Base-by-base conservation (phyloP, 192 early-diverging fungal genomes). In the Thamnidium elegans region DNA sequence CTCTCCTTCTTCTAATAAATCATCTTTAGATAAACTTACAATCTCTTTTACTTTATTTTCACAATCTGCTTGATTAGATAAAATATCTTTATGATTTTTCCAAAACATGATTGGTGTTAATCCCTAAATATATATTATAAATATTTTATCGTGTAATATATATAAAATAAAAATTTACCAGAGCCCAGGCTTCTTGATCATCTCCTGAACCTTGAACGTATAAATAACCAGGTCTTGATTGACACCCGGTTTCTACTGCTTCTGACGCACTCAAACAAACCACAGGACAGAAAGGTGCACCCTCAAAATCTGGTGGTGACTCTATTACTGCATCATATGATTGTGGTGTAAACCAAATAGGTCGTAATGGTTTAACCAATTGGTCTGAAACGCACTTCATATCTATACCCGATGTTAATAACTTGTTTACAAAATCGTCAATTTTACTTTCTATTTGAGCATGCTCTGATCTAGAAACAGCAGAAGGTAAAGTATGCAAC, bases 181-280 rank as follows among this genome's bases (percentile, higher is more conserved):
- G 46, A 21, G 85, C 82, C 94, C 94, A 96, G 66, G 84, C 72
- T 62, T 96, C 94, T 42, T 93, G 86, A 69, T 96, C 94, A 73
- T 96, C 94, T 0, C 85, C 94, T 1, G 92, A 86, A 8, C 94
- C 94, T 77, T 96, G 94, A 7, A 96, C 87, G 65, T 96, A 96
- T 11, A 78, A 58, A 58, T 85, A 95, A 5, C 84, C 84, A 19
- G 23, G 17, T 20, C 70, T 51, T 43, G 63, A 53, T 19, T 70
- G 50, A 15, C 50, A 55, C 8, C 58, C 63, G 21, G 56, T 51
- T 19, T 68, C 66, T 6, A 81, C 76, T 2, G 81, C 74, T 59
- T 79, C 71, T 11, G 92, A 94, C 0, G 92, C 94, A 62, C 84
- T 88, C 8, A 96, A 58, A 62, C 88, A 89, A 4, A 94, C 69